A percentile compares a stretch with the other conserved stretches of the same genome.
Evolutionary conservation across 139 green algal species (phyloP).

Genomic region (Micractinium conductrix): DNA sequence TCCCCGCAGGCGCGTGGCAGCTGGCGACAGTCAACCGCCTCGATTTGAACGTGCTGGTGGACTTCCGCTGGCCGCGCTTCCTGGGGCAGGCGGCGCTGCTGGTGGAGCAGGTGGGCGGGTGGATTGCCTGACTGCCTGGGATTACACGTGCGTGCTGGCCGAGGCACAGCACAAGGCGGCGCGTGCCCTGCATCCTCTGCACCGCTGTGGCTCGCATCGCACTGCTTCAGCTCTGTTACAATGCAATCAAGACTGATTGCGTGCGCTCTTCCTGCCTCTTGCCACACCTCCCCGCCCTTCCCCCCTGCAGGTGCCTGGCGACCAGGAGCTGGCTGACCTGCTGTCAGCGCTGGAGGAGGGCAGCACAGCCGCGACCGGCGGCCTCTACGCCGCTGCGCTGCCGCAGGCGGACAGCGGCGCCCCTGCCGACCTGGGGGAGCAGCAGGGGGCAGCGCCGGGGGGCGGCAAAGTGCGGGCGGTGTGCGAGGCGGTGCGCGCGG

Average conservation of each 20-base stretch:
- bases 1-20: conserved; percentile 58
- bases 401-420: no score
- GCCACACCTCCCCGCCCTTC: not conserved
- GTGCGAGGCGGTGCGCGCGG: conserved; percentile 50
- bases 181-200: no score
- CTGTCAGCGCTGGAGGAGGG: conserved; percentile 71
- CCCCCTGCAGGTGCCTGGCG: conserved; percentile 36
- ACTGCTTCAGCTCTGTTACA: not conserved
- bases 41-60: conserved; percentile 95
- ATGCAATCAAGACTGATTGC: no score
- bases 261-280: not conserved
- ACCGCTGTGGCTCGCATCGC: no score
- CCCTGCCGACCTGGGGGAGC: not conserved
- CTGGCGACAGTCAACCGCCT: conserved; percentile 72
- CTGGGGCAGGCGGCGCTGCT: conserved; percentile 58
- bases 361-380: conserved; percentile 53
- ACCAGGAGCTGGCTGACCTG: conserved; percentile 82
- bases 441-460: no score
- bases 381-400: conserved; percentile 69
- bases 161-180: no score
- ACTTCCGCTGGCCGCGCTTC: conserved; percentile 86
- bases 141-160: no score
- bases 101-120: conserved; percentile 47
- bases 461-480: conserved; percentile 51
- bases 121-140: not conserved